Conservation (phyloP, 352 stramenopile genomes). For the Pythium apleroticum region DNA sequence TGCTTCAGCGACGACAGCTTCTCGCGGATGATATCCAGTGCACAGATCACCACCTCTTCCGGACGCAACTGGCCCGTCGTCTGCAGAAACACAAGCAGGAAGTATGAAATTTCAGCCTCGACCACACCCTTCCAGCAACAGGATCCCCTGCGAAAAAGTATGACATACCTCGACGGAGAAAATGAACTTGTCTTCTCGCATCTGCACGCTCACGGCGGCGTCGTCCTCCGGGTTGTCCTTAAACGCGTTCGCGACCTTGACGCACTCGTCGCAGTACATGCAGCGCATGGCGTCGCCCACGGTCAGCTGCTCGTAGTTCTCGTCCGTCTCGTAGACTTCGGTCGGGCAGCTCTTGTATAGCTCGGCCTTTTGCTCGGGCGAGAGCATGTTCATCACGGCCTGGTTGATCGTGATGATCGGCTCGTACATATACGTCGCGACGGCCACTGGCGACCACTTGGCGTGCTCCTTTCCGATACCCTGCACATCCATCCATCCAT, state of each 20-base stretch:
- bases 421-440: constrained; percentile 94
- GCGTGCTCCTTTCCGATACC: constrained; percentile 97
- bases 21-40: constrained; percentile 83
- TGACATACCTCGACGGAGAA: constrained; percentile 92
- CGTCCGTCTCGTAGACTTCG: constrained; percentile 93
- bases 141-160: too few relatives aligned
- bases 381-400: constrained; percentile 91
- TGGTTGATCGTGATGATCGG: constrained; percentile 90
- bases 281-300: constrained; percentile 76
- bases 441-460: constrained; percentile 96
- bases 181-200: constrained; percentile 93
- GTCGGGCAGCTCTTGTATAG: constrained; percentile 95
- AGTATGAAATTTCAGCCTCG: too few relatives aligned
- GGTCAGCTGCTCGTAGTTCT: constrained; percentile 83
- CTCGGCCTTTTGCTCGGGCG: constrained; percentile 94
- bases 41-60: constrained; percentile 86
- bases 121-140: background rate
- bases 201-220: constrained; percentile 89
- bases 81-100: constrained; percentile 24
- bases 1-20: constrained; percentile 86
- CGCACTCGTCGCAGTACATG: constrained; percentile 96
- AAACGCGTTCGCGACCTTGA: constrained; percentile 91
- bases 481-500: too few relatives aligned
- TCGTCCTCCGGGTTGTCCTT: constrained; percentile 95
- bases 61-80: constrained; percentile 84